Evolutionary conservation across 768 basidiomycete species (phyloP).

Genomic region (Rhodotorula toruloides): DNA sequence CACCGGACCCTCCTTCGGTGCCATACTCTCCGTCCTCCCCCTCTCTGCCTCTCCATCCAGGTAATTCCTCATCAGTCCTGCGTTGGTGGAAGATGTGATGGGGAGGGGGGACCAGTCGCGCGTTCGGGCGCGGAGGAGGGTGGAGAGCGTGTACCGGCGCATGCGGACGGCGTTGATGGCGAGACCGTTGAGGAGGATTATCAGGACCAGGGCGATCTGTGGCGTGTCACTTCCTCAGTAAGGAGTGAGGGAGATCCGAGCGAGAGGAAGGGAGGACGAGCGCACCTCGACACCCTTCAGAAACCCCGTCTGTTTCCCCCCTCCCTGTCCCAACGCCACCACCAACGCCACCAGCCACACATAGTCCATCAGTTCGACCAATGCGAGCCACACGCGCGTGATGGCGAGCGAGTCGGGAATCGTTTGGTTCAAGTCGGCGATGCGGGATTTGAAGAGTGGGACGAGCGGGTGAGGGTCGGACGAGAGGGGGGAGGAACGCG

Average conservation of each 20-base stretch:
- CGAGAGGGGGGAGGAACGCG: neutral
- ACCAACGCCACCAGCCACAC: slow-evolving; percentile 19
- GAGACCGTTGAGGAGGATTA: slow-evolving; percentile 29
- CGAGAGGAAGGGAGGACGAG: neutral
- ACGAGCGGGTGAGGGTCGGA: slow-evolving; percentile 17
- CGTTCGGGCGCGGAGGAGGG: slow-evolving; percentile 8
- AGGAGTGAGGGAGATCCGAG: neutral
- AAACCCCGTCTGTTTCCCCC: slow-evolving; percentile 19
- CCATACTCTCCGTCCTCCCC: neutral
- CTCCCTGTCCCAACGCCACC: slow-evolving; percentile 13
- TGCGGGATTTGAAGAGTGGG: slow-evolving; percentile 10
- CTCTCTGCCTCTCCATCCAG: slow-evolving; percentile 29
- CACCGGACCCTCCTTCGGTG: slow-evolving; percentile 16
- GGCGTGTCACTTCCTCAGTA: neutral
- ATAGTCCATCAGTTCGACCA: slow-evolving; percentile 20
- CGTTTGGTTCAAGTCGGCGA: slow-evolving; percentile 19
- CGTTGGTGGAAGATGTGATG: slow-evolving; percentile 28
- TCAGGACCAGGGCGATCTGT: slow-evolving; percentile 27
- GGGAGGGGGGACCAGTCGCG: slow-evolving; percentile 39
- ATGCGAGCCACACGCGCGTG: slow-evolving; percentile 14
- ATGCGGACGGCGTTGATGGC: slow-evolving; percentile 31
- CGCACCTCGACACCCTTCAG: slow-evolving; percentile 34
- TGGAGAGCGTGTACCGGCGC: slow-evolving; percentile 30
- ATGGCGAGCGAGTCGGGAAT: neutral
- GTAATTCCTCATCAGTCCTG: slow-evolving; percentile 28